Conservation (phyloP, 768 basidiomycete species). For the Tephrocybe sp. region DNA sequence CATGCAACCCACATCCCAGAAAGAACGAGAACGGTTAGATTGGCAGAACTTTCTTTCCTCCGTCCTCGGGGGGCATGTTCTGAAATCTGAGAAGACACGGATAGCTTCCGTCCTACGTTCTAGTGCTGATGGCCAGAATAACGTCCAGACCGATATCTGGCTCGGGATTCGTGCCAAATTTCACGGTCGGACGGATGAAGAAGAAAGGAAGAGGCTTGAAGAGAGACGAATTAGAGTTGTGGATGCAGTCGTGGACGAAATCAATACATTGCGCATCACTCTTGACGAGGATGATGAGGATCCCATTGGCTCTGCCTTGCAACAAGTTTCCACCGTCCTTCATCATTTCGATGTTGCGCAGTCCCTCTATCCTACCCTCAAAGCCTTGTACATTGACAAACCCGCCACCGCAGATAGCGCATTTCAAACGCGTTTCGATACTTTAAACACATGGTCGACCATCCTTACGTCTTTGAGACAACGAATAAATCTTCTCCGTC, state of each 20-base stretch:
- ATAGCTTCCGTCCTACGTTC: slow-evolving; percentile 79
- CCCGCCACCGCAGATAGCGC: slow-evolving; percentile 58
- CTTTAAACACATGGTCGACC: slow-evolving; percentile 90
- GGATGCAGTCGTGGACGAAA: slow-evolving; percentile 81
- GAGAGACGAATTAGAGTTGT: slow-evolving; percentile 80
- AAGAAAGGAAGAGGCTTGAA: slow-evolving; percentile 79
- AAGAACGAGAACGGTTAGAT: slow-evolving; percentile 82
- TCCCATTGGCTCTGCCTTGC: slow-evolving; percentile 46
- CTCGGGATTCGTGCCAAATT: slow-evolving; percentile 86
- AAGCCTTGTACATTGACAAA: slow-evolving; percentile 77
- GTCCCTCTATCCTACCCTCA: slow-evolving; percentile 82
- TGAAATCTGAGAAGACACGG: slow-evolving; percentile 92
- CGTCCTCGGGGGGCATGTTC: slow-evolving; percentile 89
- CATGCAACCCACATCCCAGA: slow-evolving; percentile 62
- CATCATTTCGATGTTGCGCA: slow-evolving; percentile 78
- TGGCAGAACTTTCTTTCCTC: slow-evolving; percentile 97
- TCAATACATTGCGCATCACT: slow-evolving; percentile 69
- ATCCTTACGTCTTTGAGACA: slow-evolving; percentile 81
- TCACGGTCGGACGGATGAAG: slow-evolving; percentile 72
- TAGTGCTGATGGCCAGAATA: slow-evolving; percentile 65
- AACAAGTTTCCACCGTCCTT: slow-evolving; percentile 64
- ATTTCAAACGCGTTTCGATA: slow-evolving; percentile 84
- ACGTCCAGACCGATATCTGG: slow-evolving; percentile 75
- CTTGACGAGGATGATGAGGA: slow-evolving; percentile 30
- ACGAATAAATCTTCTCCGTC: slow-evolving; percentile 76